Evolutionary conservation across 106 monocot species (phyloP).

Genomic region (Dactylorhiza incarnata): DNA sequence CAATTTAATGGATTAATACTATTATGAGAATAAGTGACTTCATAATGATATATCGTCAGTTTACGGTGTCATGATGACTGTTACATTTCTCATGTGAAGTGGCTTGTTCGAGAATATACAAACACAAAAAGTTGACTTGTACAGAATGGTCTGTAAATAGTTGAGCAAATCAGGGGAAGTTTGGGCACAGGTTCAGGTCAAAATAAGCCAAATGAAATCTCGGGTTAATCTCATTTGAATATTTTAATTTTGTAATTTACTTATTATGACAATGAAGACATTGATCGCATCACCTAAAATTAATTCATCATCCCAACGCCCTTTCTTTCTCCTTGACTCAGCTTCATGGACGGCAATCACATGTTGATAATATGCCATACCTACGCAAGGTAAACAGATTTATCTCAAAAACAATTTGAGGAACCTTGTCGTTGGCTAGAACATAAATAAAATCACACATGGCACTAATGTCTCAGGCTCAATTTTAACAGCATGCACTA

Average conservation of each 20-base stretch:
- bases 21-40: background rate
- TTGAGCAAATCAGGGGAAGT: no score
- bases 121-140: no score
- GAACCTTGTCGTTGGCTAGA: background rate
- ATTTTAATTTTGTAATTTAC: no score
- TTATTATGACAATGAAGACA: background rate
- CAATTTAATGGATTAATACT: no score
- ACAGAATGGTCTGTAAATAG: no score
- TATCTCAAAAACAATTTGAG: background rate
- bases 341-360: conserved; percentile 79
- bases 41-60: background rate
- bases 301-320: conserved; percentile 19
- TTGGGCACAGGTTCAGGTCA: background rate
- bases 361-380: conserved; percentile 92
- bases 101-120: no score
- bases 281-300: conserved; percentile 14
- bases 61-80: background rate
- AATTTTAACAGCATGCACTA: background rate
- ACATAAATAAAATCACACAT: background rate
- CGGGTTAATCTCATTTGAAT: no score
- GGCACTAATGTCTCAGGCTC: background rate
- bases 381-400: conserved; percentile 20
- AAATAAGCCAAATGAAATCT: background rate
- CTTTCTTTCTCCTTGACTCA: conserved; percentile 36
- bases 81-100: no score